phyloP scores from a whole-genome alignment of 768 basidiomycete genomes.

The Pilatotrama ljubarskyi region DNA sequence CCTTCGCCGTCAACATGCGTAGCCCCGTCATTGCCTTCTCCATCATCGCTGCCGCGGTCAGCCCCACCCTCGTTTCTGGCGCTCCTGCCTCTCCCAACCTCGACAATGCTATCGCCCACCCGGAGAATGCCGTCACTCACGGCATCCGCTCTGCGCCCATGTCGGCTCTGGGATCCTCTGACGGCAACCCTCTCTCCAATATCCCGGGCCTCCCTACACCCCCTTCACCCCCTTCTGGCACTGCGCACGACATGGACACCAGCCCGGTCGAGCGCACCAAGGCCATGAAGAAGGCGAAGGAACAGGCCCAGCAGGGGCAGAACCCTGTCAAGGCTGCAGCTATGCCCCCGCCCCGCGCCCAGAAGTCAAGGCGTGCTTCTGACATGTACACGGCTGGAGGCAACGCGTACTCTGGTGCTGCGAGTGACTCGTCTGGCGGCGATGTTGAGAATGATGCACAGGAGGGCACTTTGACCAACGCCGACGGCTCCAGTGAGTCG shows the following conservation, averaged over 20 bases:
- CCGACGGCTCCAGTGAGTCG: constrained; percentile 22
- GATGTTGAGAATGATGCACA: constrained; percentile 16
- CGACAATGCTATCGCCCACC: constrained; percentile 15
- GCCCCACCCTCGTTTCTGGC: constrained; percentile 30
- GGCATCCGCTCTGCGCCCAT: constrained; percentile 1
- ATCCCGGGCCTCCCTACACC: background rate
- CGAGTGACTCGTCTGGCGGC: constrained; percentile 25
- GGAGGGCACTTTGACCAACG: constrained; percentile 13
- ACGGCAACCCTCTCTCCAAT: background rate
- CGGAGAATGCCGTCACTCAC: constrained; percentile 4
- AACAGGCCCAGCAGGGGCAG: background rate
- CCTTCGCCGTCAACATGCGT: constrained; percentile 29
- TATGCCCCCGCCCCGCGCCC: background rate
- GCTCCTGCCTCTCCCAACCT: constrained; percentile 29
- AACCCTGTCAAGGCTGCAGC: constrained; percentile 1
- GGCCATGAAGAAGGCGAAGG: constrained; percentile 17
- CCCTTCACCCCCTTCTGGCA: background rate
- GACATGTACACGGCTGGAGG: constrained; percentile 28
- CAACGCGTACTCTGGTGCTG: constrained; percentile 30
- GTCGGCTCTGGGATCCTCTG: background rate
- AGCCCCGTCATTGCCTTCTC: constrained; percentile 35
- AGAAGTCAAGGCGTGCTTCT: constrained; percentile 24
- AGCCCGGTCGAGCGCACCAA: constrained; percentile 11
- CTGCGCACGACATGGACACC: background rate
- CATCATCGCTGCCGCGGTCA: constrained; percentile 32